phyloP scores from a whole-genome alignment of 1,284 basidiomycete species.

The Ceratobasidium papillatum region DNA sequence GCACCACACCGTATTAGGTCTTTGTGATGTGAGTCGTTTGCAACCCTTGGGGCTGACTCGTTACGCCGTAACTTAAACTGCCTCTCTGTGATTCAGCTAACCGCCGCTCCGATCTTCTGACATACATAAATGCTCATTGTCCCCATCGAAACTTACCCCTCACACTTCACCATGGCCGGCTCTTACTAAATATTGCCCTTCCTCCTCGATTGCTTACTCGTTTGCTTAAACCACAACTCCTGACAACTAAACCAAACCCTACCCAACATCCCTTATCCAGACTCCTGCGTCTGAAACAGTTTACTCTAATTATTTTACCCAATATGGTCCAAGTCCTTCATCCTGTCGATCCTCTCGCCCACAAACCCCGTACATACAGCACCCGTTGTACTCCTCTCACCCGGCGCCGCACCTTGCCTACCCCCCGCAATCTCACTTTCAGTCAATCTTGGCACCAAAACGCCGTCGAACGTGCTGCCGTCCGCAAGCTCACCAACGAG shows the following conservation, averaged over 20 bases:
- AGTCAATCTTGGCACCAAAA: conserved; percentile 22
- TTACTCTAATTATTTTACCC: conserved; percentile 5
- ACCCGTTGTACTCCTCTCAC: conserved; percentile 20
- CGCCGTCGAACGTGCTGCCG: conserved; percentile 34
- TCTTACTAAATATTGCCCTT: not conserved
- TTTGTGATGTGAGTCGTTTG: conserved; percentile 40
- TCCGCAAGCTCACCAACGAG: conserved; percentile 14
- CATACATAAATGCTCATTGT: not conserved
- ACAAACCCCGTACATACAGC: conserved; percentile 16
- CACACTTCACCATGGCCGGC: conserved; percentile 10
- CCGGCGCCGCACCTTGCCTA: conserved; percentile 14
- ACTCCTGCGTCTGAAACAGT: not conserved
- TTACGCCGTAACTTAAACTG: conserved; percentile 7
- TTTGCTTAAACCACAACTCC: conserved; percentile 3
- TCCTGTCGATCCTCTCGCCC: conserved; percentile 27
- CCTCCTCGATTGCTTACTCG: conserved; percentile 2
- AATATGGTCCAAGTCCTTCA: conserved; percentile 31
- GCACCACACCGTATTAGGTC: conserved; percentile 23
- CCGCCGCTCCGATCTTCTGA: not conserved
- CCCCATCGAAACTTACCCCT: conserved; percentile 11
- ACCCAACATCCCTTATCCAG: not conserved
- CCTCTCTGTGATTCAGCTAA: conserved; percentile 27
- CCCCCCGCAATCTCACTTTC: not conserved
- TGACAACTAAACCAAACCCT: not conserved
- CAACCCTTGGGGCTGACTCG: conserved; percentile 19